phyloP scores from a whole-genome alignment of 2,329 filamentous ascomycete species.

The Aspergillus fijiensis region DNA sequence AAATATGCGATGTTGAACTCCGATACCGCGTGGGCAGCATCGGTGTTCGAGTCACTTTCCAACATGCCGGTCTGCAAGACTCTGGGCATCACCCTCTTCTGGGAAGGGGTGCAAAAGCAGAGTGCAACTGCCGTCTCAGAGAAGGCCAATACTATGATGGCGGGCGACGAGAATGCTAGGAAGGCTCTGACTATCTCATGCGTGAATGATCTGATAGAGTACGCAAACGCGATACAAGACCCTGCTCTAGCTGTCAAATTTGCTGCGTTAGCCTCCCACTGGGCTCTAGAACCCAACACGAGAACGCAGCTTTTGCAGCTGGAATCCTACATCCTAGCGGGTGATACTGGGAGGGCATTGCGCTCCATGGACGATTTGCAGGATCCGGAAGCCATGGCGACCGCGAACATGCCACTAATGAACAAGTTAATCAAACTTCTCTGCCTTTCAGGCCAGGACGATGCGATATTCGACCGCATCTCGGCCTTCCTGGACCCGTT shows the following conservation, averaged over 20 bases:
- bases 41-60: slow-evolving; percentile 54
- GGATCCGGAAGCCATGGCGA: slow-evolving; percentile 53
- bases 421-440: slow-evolving; percentile 73
- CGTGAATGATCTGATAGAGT: slow-evolving; percentile 73
- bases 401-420: slow-evolving; percentile 62
- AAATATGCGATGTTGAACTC: slow-evolving; percentile 61
- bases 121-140: slow-evolving; percentile 69
- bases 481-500: slow-evolving; percentile 71
- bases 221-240: slow-evolving; percentile 69
- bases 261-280: slow-evolving; percentile 63
- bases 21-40: slow-evolving; percentile 62
- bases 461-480: slow-evolving; percentile 68
- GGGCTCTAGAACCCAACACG: slow-evolving; percentile 65
- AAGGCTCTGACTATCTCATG: slow-evolving; percentile 65
- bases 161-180: slow-evolving; percentile 43
- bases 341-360: slow-evolving; percentile 64
- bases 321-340: slow-evolving; percentile 69
- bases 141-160: slow-evolving; percentile 69
- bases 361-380: slow-evolving; percentile 56
- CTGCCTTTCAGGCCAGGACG: slow-evolving; percentile 52
- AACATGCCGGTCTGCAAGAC: slow-evolving; percentile 53
- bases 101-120: slow-evolving; percentile 71
- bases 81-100: slow-evolving; percentile 74
- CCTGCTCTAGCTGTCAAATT: slow-evolving; percentile 72
- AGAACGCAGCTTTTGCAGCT: slow-evolving; percentile 73